Conservation (phyloP, 2,329 filamentous ascomycete genomes). For the Furcasterigmium furcatum region DNA sequence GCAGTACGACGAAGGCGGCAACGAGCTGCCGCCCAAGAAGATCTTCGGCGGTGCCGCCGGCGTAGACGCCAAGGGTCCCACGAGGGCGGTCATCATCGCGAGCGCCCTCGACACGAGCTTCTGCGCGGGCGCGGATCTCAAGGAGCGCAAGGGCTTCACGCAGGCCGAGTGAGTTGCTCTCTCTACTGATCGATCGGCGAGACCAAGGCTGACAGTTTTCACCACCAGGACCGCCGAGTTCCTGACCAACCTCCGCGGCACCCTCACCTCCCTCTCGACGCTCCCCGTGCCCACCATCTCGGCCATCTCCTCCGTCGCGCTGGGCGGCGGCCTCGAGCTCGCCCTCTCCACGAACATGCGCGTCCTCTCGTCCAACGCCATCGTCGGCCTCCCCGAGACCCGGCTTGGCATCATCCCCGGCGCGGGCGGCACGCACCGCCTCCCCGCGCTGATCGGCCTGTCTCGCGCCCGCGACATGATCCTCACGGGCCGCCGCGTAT, state of each 20-base stretch:
- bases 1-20: constrained; percentile 54
- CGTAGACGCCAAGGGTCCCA: constrained; percentile 50
- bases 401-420: constrained; percentile 91
- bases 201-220: not conserved
- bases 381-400: constrained; percentile 85
- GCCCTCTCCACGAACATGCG: constrained; percentile 87
- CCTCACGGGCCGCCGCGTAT: constrained; percentile 82
- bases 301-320: constrained; percentile 78
- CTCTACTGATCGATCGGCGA: not conserved
- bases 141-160: constrained; percentile 77
- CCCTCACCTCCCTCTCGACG: constrained; percentile 67
- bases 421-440: constrained; percentile 86
- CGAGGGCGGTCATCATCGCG: constrained; percentile 77
- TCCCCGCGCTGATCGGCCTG: constrained; percentile 77
- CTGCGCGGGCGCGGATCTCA: constrained; percentile 92
- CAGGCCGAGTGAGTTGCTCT: constrained; percentile 64
- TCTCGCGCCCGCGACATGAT: constrained; percentile 85
- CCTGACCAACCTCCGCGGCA: constrained; percentile 70
- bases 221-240: constrained; percentile 69
- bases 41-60: constrained; percentile 43
- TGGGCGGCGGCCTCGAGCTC: constrained; percentile 92
- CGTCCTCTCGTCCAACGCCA: constrained; percentile 75
- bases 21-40: constrained; percentile 41
- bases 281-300: constrained; percentile 89
- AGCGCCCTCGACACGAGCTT: constrained; percentile 85